phyloP scores from a whole-genome alignment of 441 rosid species.

The Rhodomyrtus psidioides region DNA sequence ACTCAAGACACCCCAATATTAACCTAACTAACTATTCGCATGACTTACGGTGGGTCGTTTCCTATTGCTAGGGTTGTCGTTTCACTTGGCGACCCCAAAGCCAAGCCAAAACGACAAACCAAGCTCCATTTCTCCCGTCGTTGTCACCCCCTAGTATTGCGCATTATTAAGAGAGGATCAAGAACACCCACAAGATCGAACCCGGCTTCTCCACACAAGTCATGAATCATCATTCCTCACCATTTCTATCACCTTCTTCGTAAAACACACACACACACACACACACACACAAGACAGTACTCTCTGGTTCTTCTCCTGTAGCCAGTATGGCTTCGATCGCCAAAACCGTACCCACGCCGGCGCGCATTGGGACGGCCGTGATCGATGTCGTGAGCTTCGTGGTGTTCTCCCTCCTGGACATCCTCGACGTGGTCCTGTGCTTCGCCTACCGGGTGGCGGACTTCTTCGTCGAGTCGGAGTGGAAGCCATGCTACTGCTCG shows the following conservation, averaged over 20 bases:
- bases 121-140: neutral
- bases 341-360: neutral
- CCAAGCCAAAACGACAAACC: neutral
- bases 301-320: neutral
- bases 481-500: slow-evolving; percentile 14
- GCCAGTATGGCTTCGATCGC: neutral
- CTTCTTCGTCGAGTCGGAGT: slow-evolving; percentile 9
- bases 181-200: neutral
- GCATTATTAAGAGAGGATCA: neutral
- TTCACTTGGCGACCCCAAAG: neutral
- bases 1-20: slow-evolving; percentile 5
- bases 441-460: slow-evolving; percentile 5
- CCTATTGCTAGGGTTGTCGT: neutral
- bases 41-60: neutral
- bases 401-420: slow-evolving; percentile 8
- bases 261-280: neutral
- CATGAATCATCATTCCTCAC: neutral
- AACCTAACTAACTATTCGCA: neutral
- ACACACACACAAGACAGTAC: neutral
- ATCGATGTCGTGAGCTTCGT: slow-evolving; percentile 4
- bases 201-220: neutral
- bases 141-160: neutral
- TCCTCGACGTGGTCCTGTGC: slow-evolving; percentile 5
- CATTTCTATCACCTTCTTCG: neutral
- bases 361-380: neutral